Evolutionary conservation across 2,329 filamentous ascomycete genomes (phyloP), one percentile per base, ranked within the genome.

Genomic region (Sclerotinia spermophila): DNA sequence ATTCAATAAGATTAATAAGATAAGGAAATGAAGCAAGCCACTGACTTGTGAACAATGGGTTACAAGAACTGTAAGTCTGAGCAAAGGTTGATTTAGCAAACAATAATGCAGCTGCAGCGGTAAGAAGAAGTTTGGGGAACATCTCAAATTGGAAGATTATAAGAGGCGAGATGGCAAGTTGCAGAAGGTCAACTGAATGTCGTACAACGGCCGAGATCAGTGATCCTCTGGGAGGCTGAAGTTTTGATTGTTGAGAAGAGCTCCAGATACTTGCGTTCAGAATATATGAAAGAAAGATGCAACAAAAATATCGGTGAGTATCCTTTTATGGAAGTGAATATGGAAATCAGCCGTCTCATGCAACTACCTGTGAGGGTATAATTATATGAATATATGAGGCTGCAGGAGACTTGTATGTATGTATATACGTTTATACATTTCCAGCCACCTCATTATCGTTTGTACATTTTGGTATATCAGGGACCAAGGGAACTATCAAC

Each of bases 11-110:
- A 59, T 70, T 15, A 42, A 53, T 30, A 11, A n/a, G 30, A 59
- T 13, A 42, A 48, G 21, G 27, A 13, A 40, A 15, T 38, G 11
- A 35, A 42, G 44, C 3, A 35, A 35, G 44, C 3, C 40, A 79
- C 79, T 74, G 79, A 81, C 80, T 77, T 66, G 77, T 73, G 65
- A 76, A 77, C 69, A 84, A 83, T 24, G 86, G 86, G 77, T 89
- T 87, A 81, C 86, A 88, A 72, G 80, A 82, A 67, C 82, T 85
- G 77, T 82, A 87, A 69, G 86, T 88, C 75, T 88, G 86, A 58
- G 84, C 83, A 30, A 77, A 67, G 30, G 69, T 58, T n/a, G n/a
- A 48, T 72, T 68, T 60, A 70, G 72, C 74, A 30, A 69, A 72
- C 67, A 76, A 55, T 27, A 75, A 67, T 40, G 74, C 72, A 35